Evolutionary conservation across 345 rosid species (phyloP).

Genomic region (Iberis pinnata): DNA sequence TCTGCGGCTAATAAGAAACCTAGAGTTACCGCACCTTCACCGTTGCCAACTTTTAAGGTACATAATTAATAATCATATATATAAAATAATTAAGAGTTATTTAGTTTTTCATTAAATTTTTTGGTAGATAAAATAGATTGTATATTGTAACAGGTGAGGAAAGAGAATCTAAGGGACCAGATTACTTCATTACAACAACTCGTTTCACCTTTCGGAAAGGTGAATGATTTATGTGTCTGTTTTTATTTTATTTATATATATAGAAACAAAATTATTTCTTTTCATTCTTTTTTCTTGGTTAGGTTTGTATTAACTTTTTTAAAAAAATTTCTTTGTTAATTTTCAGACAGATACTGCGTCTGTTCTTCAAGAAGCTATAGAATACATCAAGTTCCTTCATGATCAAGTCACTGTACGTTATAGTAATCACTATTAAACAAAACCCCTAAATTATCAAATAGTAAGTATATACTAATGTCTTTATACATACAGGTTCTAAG

Average conservation of each 20-base stretch:
- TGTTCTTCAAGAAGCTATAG: constrained; percentile 96
- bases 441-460: constrained; percentile 7
- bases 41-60: constrained; percentile 89
- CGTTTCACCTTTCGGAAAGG: constrained; percentile 99
- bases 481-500: constrained; percentile 53
- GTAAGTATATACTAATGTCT: constrained; percentile 4
- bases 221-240: constrained; percentile 22
- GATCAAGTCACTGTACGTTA: constrained; percentile 72
- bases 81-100: constrained; percentile 1
- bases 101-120: constrained; percentile 9
- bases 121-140: constrained; percentile 23
- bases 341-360: constrained; percentile 95
- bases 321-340: background rate
- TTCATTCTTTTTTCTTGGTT: constrained; percentile 1
- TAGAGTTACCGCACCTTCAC: constrained; percentile 61
- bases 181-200: constrained; percentile 96
- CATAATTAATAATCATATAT: constrained; percentile 13
- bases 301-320: constrained; percentile 9
- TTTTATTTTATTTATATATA: constrained; percentile 5
- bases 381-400: constrained; percentile 79
- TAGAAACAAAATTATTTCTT: constrained; percentile 7
- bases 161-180: constrained; percentile 98
- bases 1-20: constrained; percentile 50
- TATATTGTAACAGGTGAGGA: constrained; percentile 56
- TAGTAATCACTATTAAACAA: background rate